Evolutionary conservation across 768 basidiomycete species (phyloP).

Genomic region (Mycena leptocephala): DNA sequence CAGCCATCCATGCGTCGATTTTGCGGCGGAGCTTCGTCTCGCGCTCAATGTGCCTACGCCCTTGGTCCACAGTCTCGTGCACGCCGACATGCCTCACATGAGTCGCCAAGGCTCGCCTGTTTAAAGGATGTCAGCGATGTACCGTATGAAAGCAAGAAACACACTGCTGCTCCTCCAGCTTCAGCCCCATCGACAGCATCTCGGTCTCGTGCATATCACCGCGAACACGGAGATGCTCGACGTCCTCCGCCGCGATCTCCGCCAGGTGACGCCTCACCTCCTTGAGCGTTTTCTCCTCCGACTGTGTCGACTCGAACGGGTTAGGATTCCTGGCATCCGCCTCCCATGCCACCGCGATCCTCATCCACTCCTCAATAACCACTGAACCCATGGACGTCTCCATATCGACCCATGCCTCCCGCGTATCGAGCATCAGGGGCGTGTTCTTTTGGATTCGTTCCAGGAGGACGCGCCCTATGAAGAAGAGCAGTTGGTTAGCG

Average conservation of each 20-base stretch:
- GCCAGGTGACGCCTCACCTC: not conserved
- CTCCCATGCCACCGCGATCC: not conserved
- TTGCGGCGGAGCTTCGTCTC: constrained; percentile 14
- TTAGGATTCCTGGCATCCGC: not conserved
- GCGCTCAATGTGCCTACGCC: not conserved
- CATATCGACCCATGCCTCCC: not conserved
- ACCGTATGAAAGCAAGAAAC: not conserved
- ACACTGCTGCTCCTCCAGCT: constrained; percentile 1
- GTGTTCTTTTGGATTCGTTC: not conserved
- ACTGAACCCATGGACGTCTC: constrained; percentile 38
- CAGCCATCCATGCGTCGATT: not conserved
- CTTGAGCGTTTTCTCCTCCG: not conserved
- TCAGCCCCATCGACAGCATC: not conserved
- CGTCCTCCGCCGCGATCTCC: not conserved
- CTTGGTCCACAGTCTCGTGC: not conserved
- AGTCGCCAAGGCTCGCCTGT: not conserved
- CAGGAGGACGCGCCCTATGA: not conserved
- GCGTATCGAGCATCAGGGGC: not conserved
- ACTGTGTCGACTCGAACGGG: not conserved
- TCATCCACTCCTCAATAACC: constrained; percentile 28
- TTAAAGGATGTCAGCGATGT: not conserved
- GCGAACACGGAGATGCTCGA: not conserved
- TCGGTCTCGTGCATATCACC: constrained; percentile 11
- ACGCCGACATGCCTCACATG: not conserved
- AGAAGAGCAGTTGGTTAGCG: no score